phyloP scores from a whole-genome alignment of 208 protist genomes.

The Trypanosoma mega region DNA sequence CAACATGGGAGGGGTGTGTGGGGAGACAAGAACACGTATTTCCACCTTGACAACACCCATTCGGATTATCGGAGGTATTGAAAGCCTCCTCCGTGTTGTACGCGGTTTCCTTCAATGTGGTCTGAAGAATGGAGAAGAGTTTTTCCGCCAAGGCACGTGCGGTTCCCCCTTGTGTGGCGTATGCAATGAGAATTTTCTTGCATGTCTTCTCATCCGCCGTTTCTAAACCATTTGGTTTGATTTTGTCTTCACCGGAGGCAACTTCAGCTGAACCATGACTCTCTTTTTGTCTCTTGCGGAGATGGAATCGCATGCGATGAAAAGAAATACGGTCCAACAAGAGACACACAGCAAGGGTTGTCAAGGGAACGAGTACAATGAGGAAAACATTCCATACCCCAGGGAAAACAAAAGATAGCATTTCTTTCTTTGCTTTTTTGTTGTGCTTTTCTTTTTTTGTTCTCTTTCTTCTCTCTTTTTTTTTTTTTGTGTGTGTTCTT shows the following conservation, averaged over 20 bases:
- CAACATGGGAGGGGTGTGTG: background rate
- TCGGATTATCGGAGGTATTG: slow-evolving; percentile 2
- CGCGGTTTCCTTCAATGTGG: slow-evolving; percentile 9
- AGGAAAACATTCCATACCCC: no score
- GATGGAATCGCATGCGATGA: no score
- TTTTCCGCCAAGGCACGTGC: slow-evolving; percentile 61
- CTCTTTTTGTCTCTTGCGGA: no score
- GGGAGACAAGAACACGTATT: background rate
- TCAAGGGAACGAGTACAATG: no score
- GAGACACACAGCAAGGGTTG: no score
- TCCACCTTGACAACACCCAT: background rate
- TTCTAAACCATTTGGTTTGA: background rate
- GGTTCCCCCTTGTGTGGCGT: slow-evolving; percentile 63
- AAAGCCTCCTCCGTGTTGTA: background rate
- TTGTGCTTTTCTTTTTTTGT: background rate
- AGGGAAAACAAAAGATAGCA: no score
- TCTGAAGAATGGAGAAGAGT: slow-evolving; percentile 39
- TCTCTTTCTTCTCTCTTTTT: background rate
- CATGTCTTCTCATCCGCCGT: slow-evolving; percentile 15
- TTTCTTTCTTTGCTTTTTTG: background rate
- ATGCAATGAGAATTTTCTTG: slow-evolving; percentile 62
- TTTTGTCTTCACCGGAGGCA: no score
- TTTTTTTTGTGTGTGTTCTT: no score
- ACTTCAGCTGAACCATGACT: no score
- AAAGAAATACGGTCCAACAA: no score